These are phyloP conservation scores for Mortierella polycephala DNA, from an alignment of 371 early-diverging fungal species.

Conservation along the genomic window DNA sequence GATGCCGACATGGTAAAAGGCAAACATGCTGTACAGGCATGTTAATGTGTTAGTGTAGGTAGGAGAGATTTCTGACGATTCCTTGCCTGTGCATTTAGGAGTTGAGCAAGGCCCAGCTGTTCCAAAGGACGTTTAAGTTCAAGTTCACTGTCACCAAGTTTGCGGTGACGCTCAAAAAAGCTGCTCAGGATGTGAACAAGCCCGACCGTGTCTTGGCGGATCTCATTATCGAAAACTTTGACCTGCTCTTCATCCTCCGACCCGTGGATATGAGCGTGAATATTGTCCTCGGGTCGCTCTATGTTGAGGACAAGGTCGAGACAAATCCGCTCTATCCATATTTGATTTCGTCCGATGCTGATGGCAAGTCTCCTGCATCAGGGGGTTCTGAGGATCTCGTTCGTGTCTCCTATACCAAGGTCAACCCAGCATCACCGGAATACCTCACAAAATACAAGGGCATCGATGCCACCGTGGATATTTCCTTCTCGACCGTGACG, in stretches of 20 bases:
- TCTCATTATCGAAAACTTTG: slow-evolving; percentile 77
- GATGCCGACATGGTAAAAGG: background rate
- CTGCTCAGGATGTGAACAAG: slow-evolving; percentile 51
- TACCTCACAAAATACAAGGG: slow-evolving; percentile 79
- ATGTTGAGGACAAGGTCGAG: slow-evolving; percentile 82
- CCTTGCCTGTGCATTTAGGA: slow-evolving; percentile 11
- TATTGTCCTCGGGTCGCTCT: slow-evolving; percentile 79
- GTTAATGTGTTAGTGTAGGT: background rate
- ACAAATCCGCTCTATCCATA: slow-evolving; percentile 70
- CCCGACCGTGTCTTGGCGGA: slow-evolving; percentile 72
- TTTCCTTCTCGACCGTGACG: slow-evolving; percentile 85
- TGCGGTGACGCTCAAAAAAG: slow-evolving; percentile 71
- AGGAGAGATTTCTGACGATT: no score
- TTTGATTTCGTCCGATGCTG: slow-evolving; percentile 70
- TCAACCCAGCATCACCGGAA: slow-evolving; percentile 81
- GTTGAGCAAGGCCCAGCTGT: slow-evolving; percentile 43
- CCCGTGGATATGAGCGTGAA: slow-evolving; percentile 80
- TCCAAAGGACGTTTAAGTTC: slow-evolving; percentile 70
- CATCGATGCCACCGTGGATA: slow-evolving; percentile 84
- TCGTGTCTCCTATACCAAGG: slow-evolving; percentile 76
- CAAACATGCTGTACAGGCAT: background rate
- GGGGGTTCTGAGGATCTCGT: slow-evolving; percentile 68
- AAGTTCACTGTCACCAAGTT: slow-evolving; percentile 80
- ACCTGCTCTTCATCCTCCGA: slow-evolving; percentile 74
- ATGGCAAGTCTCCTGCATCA: slow-evolving; percentile 47